Base-by-base conservation (phyloP, 495 filamentous ascomycete genomes). In the Penicillium paradoxum region DNA sequence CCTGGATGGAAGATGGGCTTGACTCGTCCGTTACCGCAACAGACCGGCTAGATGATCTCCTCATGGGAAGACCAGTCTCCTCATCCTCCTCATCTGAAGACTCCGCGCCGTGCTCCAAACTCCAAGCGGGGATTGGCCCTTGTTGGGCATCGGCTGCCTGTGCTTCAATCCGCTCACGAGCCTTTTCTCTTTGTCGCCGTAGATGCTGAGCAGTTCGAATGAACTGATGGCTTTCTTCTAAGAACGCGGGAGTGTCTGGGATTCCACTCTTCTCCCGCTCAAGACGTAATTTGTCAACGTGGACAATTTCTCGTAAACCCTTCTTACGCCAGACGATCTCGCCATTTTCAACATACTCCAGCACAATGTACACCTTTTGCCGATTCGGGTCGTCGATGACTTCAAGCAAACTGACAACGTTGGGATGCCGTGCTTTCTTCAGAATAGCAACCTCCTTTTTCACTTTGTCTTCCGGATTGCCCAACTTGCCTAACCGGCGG, bases 401-500 rank as follows among this genome's bases (percentile, higher is more conserved):
- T 68, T 99, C 93, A 22, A 97, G 79, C 44, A 99, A 75, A 61
- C 87, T 90, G 53, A 97, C 95, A 36, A 99, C 88, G 57, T 97
- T 95, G 14, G 89, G 86, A 70, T 99, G 93, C 13, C 91, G 85
- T 39, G 92, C 93, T 75, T 97, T 97, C 70, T 99, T 99, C 54
- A 99, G 73, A 49, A 99, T 97, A 56, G 93, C 93, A 54, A 99
- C 92, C 73, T 98, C 93, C 64, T 86, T 85, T 74, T 95, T 96
- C 52, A 95, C 91, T 74, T 97, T 96, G 65, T 95, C 89, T 62
- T 91, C 89, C 18, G 89, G 85, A 42, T 83, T 83, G 1, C 80
- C 82, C 17, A 81, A 67, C 57, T 83, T 84, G 18, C 95, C 93
- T n/a, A 99, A 76, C 13, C 91, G 88, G 33, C 91, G 84, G 54